Conservation (phyloP, 495 filamentous ascomycete species). For the Penicillium paxilli region DNA sequence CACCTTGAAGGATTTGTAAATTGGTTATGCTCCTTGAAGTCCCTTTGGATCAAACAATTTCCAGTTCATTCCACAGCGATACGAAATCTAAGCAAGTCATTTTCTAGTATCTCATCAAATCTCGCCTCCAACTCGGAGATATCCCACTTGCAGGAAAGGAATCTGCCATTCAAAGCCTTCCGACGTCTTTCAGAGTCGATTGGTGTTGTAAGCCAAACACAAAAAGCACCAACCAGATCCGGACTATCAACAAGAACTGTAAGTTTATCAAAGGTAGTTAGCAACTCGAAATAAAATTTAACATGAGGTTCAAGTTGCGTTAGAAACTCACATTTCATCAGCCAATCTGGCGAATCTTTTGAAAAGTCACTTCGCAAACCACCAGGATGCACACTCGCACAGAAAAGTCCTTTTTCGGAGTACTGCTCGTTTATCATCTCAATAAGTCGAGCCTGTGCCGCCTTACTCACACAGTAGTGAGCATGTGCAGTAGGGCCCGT, state of each 20-base stretch:
- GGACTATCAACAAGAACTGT: slow-evolving; percentile 31
- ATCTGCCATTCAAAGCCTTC: slow-evolving; percentile 39
- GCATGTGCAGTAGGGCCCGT: slow-evolving; percentile 17
- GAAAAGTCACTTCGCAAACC: slow-evolving; percentile 42
- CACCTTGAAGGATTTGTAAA: too few species aligned
- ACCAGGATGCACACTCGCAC: slow-evolving; percentile 47
- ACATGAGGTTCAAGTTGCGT: not conserved
- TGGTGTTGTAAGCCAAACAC: slow-evolving; percentile 34
- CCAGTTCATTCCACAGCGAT: slow-evolving; percentile 7
- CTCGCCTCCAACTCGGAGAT: slow-evolving; percentile 39
- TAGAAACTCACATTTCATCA: slow-evolving; percentile 17
- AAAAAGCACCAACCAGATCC: slow-evolving; percentile 38
- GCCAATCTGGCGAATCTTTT: slow-evolving; percentile 17
- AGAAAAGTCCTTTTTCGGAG: slow-evolving; percentile 37
- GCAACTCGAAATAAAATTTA: not conserved
- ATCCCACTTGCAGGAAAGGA: slow-evolving; percentile 41
- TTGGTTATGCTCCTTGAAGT: too few species aligned
- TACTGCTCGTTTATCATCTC: slow-evolving; percentile 49
- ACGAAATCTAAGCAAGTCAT: slow-evolving; percentile 19
- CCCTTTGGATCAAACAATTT: too few species aligned
- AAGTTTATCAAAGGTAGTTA: not conserved
- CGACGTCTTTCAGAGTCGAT: slow-evolving; percentile 18
- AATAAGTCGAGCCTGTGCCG: slow-evolving; percentile 38
- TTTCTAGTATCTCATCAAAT: slow-evolving; percentile 40
- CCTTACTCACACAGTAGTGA: slow-evolving; percentile 42